A percentile compares a stretch with the other conserved stretches of the same genome.
phyloP scores from a whole-genome alignment of 2,329 filamentous ascomycete genomes.

The Dichotomopilus funicola region DNA sequence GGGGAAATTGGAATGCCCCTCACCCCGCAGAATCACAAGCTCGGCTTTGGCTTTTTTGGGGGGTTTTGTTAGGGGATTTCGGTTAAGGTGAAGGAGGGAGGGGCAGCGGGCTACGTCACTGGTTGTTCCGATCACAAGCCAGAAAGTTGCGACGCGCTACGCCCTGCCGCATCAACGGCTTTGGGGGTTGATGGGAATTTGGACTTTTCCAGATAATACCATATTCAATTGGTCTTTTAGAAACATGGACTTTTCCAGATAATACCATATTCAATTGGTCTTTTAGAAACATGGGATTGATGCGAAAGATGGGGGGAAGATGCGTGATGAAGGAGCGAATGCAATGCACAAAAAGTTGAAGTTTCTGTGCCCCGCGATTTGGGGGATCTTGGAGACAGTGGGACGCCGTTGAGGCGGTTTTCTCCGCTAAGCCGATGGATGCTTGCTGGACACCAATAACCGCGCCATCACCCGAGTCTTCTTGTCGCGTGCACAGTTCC shows the following conservation, averaged over 20 bases:
- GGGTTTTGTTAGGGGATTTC: too few species aligned
- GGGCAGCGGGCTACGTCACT: slow-evolving; percentile 26
- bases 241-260: too few species aligned
- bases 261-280: too few species aligned
- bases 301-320: too few species aligned
- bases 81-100: too few species aligned
- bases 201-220: too few species aligned
- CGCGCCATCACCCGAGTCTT: background rate
- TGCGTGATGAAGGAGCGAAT: background rate
- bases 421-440: slow-evolving; percentile 17
- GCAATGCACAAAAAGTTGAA: background rate
- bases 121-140: slow-evolving; percentile 26
- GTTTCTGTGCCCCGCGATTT: background rate
- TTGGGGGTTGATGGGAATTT: too few species aligned
- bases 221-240: too few species aligned
- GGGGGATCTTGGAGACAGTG: background rate
- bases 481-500: too few species aligned
- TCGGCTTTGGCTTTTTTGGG: slow-evolving; percentile 43
- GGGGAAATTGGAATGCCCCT: slow-evolving; percentile 3
- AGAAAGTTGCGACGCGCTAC: background rate
- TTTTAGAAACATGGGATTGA: too few species aligned
- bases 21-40: slow-evolving; percentile 51
- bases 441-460: slow-evolving; percentile 3
- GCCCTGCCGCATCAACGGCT: background rate
- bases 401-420: background rate